phyloP scores from a whole-genome alignment of 1,139 yeast species.

The Candida neerlandica region DNA sequence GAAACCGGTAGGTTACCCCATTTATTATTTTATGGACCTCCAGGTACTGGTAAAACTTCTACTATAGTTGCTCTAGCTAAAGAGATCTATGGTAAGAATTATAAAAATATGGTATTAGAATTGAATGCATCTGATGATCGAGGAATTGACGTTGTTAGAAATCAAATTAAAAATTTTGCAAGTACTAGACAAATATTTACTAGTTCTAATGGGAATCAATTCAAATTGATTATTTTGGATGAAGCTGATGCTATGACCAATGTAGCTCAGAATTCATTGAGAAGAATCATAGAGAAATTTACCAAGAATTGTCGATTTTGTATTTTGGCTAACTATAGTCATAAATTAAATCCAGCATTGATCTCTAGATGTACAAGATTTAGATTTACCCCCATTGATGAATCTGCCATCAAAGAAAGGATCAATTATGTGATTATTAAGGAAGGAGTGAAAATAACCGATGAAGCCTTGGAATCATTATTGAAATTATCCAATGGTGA shows the following conservation, averaged over 20 bases:
- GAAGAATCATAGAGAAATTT: constrained; percentile 90
- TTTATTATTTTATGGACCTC: constrained; percentile 91
- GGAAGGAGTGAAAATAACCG: constrained; percentile 62
- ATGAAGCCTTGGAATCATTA: constrained; percentile 67
- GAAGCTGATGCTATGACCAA: constrained; percentile 99
- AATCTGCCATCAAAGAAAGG: constrained; percentile 67
- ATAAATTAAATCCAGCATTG: constrained; percentile 92
- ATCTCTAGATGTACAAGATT: constrained; percentile 93
- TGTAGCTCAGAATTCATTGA: constrained; percentile 88
- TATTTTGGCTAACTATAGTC: constrained; percentile 93
- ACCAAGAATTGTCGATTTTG: constrained; percentile 95
- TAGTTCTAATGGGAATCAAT: constrained; percentile 49
- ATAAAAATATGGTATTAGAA: constrained; percentile 87
- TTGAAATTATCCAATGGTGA: constrained; percentile 82
- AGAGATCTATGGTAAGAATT: constrained; percentile 86
- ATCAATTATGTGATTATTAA: constrained; percentile 65
- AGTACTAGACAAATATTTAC: constrained; percentile 87
- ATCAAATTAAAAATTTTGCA: constrained; percentile 82
- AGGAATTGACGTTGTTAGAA: constrained; percentile 84
- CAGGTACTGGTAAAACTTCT: constrained; percentile 97
- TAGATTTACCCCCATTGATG: constrained; percentile 81
- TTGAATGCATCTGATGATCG: constrained; percentile 86
- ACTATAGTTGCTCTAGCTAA: constrained; percentile 88
- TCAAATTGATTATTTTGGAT: constrained; percentile 88
- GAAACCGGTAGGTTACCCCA: constrained; percentile 86